Conservation (phyloP, 306 rosid genomes). For the Geum urbanum region DNA sequence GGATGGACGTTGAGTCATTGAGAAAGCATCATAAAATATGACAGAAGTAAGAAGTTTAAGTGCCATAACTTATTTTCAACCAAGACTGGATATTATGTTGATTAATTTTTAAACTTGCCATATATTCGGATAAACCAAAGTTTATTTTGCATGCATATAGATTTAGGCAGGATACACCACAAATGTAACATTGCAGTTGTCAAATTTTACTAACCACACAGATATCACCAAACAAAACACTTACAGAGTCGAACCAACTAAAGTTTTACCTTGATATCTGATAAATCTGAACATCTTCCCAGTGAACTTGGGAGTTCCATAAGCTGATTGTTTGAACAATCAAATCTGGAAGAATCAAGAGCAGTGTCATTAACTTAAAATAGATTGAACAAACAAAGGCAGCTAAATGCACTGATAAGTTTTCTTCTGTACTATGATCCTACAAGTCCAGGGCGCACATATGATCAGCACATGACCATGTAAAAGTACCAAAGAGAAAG, state of each 20-base stretch:
- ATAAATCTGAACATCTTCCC: conserved; percentile 64
- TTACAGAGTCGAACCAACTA: background rate
- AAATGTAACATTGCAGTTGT: background rate
- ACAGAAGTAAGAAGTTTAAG: background rate
- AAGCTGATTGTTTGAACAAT: conserved; percentile 78
- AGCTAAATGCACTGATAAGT: background rate
- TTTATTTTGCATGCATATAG: background rate
- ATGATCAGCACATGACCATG: background rate
- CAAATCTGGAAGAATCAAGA: conserved; percentile 53
- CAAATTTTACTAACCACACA: background rate
- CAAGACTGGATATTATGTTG: background rate
- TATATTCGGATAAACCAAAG: background rate
- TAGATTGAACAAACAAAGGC: background rate
- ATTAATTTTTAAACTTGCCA: background rate
- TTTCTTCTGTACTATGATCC: background rate
- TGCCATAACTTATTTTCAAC: background rate
- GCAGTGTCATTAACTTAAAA: conserved; percentile 17
- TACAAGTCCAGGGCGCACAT: background rate
- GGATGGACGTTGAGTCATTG: background rate
- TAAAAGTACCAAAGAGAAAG: background rate
- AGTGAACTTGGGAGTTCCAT: conserved; percentile 70
- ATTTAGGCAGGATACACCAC: background rate
- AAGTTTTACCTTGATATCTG: conserved; percentile 73
- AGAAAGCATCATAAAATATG: background rate
- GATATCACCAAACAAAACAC: background rate